Percentiles rank a stretch among this genome's conserved stretches.
These are phyloP conservation scores for Trypanosoma boissoni DNA, from an alignment of 208 protist species.

Conservation along the genomic window DNA sequence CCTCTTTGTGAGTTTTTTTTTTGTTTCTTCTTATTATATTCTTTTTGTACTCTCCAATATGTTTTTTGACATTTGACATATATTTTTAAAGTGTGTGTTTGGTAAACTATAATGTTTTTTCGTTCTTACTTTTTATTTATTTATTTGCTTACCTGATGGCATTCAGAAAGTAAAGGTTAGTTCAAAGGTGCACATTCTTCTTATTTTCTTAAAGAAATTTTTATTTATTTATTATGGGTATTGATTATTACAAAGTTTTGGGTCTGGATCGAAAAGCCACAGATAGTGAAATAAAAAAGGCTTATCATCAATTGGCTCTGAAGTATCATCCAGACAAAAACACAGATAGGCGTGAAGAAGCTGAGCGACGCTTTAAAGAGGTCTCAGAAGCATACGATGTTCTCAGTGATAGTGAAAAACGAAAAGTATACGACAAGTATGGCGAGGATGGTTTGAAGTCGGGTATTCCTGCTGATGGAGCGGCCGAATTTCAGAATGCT, in stretches of 20 bases:
- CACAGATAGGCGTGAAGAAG: conserved; percentile 39
- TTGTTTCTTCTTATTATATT: too few relatives aligned
- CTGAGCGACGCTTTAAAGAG: conserved; percentile 62
- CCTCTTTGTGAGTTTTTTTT: too few relatives aligned
- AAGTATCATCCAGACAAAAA: conserved; percentile 92
- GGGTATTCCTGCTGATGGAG: conserved; percentile 43
- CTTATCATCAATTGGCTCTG: conserved; percentile 87
- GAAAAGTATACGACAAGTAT: conserved; percentile 91
- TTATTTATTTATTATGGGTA: conserved; percentile 24
- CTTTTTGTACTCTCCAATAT: too few relatives aligned
- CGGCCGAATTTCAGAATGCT: conserved; percentile 4
- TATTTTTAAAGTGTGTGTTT: too few relatives aligned
- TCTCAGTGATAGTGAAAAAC: conserved; percentile 88
- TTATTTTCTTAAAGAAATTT: conserved; percentile 6
- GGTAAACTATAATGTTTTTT: too few relatives aligned
- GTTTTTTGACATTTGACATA: too few relatives aligned
- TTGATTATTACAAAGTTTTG: conserved; percentile 76
- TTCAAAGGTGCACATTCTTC: neutral
- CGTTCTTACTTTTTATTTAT: conserved; percentile 69
- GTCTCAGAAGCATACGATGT: conserved; percentile 94
- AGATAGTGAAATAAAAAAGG: conserved; percentile 78
- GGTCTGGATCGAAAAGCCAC: conserved; percentile 55
- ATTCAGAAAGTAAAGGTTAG: neutral
- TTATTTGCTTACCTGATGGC: conserved; percentile 41
- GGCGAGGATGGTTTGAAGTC: conserved; percentile 73